A percentile compares a stretch with the other conserved stretches of the same genome.
Conservation (phyloP, 306 rosid genomes). For the Malus sieversii region DNA sequence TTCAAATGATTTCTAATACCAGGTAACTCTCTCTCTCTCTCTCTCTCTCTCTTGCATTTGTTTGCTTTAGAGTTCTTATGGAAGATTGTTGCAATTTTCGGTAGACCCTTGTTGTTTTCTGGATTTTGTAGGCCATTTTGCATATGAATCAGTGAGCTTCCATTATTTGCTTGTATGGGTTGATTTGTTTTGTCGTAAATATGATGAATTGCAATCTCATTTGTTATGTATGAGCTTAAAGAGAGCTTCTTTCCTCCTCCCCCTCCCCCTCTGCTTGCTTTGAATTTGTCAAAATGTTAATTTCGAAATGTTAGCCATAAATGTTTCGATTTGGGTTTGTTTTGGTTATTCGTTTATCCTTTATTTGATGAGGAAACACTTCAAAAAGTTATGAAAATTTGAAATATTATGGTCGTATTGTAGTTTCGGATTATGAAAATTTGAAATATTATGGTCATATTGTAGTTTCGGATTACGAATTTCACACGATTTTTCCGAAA, state of each 20-base stretch:
- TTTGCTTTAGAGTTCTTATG: not conserved
- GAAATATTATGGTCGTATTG: not conserved
- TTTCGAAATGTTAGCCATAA: not conserved
- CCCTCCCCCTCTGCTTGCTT: not conserved
- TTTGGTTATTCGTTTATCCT: not conserved
- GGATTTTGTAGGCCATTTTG: not conserved
- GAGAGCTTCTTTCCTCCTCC: not conserved
- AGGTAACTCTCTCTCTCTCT: slow-evolving; percentile 19
- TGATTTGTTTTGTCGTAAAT: not conserved
- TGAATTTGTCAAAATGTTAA: not conserved
- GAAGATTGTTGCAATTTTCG: not conserved
- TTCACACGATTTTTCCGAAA: too few species aligned
- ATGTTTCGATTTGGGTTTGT: not conserved
- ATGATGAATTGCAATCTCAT: not conserved
- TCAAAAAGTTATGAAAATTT: not conserved
- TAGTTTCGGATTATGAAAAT: not conserved
- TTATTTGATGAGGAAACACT: not conserved
- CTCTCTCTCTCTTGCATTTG: not conserved
- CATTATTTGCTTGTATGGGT: not conserved
- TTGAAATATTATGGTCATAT: too few species aligned
- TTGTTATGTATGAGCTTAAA: not conserved
- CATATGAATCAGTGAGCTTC: not conserved
- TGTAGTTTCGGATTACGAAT: not conserved
- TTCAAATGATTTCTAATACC: not conserved
- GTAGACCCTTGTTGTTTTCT: not conserved